Evolutionary conservation across 164 flowering plant species (phyloP).

Genomic region (Berberis thunbergii): DNA sequence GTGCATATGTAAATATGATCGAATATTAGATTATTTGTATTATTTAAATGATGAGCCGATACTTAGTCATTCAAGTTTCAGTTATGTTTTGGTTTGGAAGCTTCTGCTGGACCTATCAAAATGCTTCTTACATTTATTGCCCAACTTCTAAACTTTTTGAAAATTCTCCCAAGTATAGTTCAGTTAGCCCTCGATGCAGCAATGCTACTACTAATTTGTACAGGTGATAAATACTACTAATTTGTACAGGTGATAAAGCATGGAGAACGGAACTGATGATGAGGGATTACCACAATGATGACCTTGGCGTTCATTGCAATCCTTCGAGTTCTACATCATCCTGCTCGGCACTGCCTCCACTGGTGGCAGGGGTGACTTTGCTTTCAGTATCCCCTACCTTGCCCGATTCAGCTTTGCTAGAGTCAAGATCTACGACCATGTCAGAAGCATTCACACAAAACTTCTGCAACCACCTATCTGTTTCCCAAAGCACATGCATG

Average conservation of each 20-base stretch:
- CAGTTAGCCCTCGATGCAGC: too few relatives aligned
- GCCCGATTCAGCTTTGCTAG: conserved; percentile 12
- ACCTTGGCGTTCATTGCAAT: conserved; percentile 27
- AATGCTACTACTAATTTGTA: too few relatives aligned
- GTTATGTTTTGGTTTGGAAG: too few relatives aligned
- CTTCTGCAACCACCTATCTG: conserved; percentile 85
- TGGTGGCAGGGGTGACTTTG: conserved; percentile 41
- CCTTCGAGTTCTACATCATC: conserved; percentile 25
- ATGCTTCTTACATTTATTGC: too few relatives aligned
- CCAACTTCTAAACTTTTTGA: too few relatives aligned
- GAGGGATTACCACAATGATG: conserved; percentile 57
- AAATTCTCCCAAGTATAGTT: too few relatives aligned
- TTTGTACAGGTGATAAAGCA: neutral
- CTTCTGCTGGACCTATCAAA: too few relatives aligned
- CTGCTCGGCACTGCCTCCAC: conserved; percentile 47
- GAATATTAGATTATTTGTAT: too few relatives aligned
- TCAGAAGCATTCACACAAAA: conserved; percentile 51
- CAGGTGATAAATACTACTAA: too few relatives aligned
- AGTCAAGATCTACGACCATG: conserved; percentile 23
- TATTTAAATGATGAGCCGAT: too few relatives aligned
- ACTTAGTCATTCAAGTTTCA: too few relatives aligned
- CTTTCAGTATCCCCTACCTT: conserved; percentile 26
- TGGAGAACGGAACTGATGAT: neutral
- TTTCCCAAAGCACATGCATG: conserved; percentile 98
- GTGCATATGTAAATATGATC: too few relatives aligned